phyloP scores from a whole-genome alignment of 129 eudicot genomes.

The Saussurea involucrata region DNA sequence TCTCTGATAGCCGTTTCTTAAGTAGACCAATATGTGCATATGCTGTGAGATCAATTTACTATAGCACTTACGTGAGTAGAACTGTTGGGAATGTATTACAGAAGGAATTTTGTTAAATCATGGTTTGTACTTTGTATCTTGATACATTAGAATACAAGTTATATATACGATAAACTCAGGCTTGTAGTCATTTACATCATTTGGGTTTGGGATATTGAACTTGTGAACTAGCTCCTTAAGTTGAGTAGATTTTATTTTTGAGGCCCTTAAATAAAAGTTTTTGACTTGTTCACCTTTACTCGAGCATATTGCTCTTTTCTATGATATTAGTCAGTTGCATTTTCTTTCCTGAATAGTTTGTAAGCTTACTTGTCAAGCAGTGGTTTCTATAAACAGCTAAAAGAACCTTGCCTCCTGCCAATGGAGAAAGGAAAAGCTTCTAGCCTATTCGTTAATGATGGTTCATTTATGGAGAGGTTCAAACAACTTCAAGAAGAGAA shows the following conservation, averaged over 20 bases:
- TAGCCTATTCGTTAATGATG: slow-evolving; percentile 65
- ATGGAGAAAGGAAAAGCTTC: slow-evolving; percentile 56
- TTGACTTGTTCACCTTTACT: not conserved
- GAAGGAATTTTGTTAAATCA: not conserved
- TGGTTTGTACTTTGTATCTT: not conserved
- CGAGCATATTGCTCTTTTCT: not conserved
- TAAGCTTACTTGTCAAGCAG: slow-evolving; percentile 55
- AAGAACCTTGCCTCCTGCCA: slow-evolving; percentile 22
- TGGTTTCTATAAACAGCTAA: slow-evolving; percentile 27
- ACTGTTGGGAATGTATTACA: not conserved
- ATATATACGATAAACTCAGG: not conserved
- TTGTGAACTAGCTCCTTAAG: not conserved
- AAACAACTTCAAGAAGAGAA: slow-evolving; percentile 65
- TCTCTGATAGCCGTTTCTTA: not conserved
- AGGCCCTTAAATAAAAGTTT: not conserved
- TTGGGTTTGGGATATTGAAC: not conserved
- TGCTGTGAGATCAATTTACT: not conserved
- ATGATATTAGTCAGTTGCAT: not conserved
- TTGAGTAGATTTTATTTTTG: not conserved
- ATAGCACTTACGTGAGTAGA: not conserved
- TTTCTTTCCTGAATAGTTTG: slow-evolving; percentile 25
- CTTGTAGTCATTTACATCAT: not conserved
- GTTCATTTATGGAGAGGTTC: slow-evolving; percentile 81
- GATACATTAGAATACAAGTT: not conserved
- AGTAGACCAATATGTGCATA: not conserved